Conservation (phyloP, 176 grass and related monocot genomes). For the Oryza glumipatula region DNA sequence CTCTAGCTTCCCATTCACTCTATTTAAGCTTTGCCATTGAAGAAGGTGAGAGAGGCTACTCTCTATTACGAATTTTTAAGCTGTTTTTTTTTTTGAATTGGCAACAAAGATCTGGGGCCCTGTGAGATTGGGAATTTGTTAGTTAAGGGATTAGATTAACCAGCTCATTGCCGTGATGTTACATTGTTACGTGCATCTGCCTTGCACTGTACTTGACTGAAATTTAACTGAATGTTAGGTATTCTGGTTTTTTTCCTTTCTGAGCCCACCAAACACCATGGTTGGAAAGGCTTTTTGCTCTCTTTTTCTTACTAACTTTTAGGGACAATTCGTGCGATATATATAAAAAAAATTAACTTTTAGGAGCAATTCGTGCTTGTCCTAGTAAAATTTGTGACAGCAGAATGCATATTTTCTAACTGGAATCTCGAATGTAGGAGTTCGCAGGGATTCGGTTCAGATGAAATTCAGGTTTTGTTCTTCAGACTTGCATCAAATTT, state of each 20-base stretch:
- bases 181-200: constrained; percentile 1
- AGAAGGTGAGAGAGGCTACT: not conserved
- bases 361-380: not conserved
- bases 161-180: not conserved
- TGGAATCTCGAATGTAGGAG: not conserved
- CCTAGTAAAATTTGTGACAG: not conserved
- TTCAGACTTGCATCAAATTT: not conserved
- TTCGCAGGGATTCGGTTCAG: not conserved
- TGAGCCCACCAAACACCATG: not conserved
- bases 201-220: constrained; percentile 11
- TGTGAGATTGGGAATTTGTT: not conserved
- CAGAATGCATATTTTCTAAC: not conserved
- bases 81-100: not conserved
- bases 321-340: not conserved
- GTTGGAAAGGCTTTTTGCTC: not conserved
- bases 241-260: constrained; percentile 12
- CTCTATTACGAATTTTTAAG: constrained; percentile 17
- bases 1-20: constrained; percentile 51
- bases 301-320: not conserved
- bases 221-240: constrained; percentile 33
- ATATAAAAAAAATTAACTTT: not conserved
- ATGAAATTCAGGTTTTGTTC: not conserved
- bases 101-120: not conserved
- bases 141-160: not conserved
- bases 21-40: constrained; percentile 14